Percentiles rank a stretch among this genome's conserved stretches.
These are phyloP conservation scores for Musa troglodytarum DNA, from an alignment of 176 grass and related monocot genomes.

Conservation along the genomic window DNA sequence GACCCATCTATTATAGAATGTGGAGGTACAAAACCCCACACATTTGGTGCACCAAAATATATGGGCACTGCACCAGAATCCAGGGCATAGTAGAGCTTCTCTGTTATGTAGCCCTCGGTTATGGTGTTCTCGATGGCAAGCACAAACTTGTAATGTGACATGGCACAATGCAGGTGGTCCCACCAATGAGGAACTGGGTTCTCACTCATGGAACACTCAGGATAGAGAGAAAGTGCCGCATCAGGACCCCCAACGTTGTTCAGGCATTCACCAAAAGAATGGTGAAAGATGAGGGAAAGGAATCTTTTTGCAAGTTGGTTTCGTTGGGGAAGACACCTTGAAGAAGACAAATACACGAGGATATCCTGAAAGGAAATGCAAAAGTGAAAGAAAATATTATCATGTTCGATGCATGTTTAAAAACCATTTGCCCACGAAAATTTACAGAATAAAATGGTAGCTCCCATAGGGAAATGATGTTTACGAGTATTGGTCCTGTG, in stretches of 20 bases:
- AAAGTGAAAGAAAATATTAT: not conserved
- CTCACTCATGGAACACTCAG: constrained; percentile 28
- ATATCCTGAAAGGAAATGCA: constrained; percentile 22
- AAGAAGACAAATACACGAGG: constrained; percentile 56
- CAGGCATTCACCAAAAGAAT: constrained; percentile 42
- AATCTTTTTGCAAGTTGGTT: constrained; percentile 30
- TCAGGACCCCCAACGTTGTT: constrained; percentile 49
- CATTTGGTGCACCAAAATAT: constrained; percentile 42
- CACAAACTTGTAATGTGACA: constrained; percentile 65
- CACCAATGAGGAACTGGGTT: constrained; percentile 35
- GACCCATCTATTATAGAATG: constrained; percentile 43
- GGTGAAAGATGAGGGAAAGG: constrained; percentile 28
- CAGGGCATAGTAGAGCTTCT: constrained; percentile 56
- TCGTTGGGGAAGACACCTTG: constrained; percentile 34
- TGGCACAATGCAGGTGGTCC: constrained; percentile 54
- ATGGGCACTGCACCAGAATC: constrained; percentile 48
- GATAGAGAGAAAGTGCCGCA: constrained; percentile 29
- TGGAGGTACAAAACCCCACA: constrained; percentile 41
- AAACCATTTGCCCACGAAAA: too few species aligned
- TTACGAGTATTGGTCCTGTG: too few species aligned
- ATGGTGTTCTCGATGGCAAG: constrained; percentile 50
- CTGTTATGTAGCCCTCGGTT: constrained; percentile 38
- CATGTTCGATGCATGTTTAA: too few species aligned
- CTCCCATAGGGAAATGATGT: too few species aligned
- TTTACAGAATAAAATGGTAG: too few species aligned